Evolutionary conservation across 179 eudicot species (phyloP).

Genomic region (Amaranthus tricolor): DNA sequence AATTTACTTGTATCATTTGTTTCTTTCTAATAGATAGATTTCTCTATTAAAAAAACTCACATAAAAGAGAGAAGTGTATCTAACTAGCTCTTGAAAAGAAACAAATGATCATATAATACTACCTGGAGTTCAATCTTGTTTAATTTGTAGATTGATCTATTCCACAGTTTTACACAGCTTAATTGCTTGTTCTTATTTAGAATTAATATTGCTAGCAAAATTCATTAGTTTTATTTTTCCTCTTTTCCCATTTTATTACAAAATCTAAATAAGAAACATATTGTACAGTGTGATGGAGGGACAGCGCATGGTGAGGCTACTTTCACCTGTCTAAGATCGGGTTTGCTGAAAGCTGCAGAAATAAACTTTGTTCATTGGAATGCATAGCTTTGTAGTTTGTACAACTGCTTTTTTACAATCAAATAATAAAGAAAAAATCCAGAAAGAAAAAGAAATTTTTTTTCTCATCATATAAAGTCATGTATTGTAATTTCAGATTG

Average conservation of each 20-base stretch:
- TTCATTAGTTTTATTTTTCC: background rate
- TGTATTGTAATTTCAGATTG: too few species aligned
- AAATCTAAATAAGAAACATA: background rate
- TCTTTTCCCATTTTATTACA: background rate
- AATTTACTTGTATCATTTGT: background rate
- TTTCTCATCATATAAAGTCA: background rate
- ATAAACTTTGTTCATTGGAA: background rate
- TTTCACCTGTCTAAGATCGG: slow-evolving; percentile 41
- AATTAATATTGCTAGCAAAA: too few species aligned
- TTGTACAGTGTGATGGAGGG: slow-evolving; percentile 59
- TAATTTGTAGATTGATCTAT: too few species aligned
- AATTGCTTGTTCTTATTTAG: too few species aligned
- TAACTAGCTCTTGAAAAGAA: too few species aligned
- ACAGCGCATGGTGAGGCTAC: slow-evolving; percentile 54
- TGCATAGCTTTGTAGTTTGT: background rate
- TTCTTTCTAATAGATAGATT: too few species aligned
- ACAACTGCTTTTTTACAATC: background rate
- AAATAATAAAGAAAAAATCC: background rate
- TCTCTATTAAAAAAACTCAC: too few species aligned
- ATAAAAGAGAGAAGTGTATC: too few species aligned
- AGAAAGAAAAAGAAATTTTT: background rate
- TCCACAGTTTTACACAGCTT: too few species aligned
- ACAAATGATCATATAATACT: too few species aligned
- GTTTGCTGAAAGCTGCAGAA: background rate
- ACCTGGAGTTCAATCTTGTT: too few species aligned